phyloP scores from a whole-genome alignment of 192 early-diverging fungal genomes.

The Mortierella alpina region DNA sequence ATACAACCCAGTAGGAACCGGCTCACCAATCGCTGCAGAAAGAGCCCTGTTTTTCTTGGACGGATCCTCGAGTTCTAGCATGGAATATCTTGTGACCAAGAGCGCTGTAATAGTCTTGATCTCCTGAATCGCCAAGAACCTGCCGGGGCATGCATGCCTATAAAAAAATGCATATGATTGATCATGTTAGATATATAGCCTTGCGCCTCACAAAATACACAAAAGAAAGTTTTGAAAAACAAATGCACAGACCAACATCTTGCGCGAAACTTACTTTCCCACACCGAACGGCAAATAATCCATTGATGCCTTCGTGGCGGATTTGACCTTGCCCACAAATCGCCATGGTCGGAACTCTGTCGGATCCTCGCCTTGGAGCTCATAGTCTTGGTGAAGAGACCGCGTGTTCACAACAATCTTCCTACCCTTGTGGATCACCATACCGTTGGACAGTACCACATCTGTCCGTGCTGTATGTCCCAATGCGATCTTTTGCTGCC shows the following conservation, averaged over 20 bases:
- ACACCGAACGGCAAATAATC: constrained; percentile 51
- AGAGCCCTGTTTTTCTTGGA: constrained; percentile 6
- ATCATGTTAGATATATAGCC: too few relatives aligned
- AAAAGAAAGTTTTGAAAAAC: neutral
- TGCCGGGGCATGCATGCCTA: constrained; percentile 49
- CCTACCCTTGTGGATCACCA: constrained; percentile 24
- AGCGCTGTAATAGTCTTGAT: constrained; percentile 14
- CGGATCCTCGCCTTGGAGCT: constrained; percentile 13
- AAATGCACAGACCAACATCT: neutral
- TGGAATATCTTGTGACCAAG: constrained; percentile 17
- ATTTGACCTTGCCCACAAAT: constrained; percentile 30
- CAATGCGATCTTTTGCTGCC: constrained; percentile 9
- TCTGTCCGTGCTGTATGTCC: constrained; percentile 17
- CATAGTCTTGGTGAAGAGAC: constrained; percentile 1
- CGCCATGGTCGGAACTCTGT: constrained; percentile 45
- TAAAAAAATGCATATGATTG: neutral
- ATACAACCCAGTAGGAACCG: constrained; percentile 1
- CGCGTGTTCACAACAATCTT: constrained; percentile 28
- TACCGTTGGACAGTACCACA: constrained; percentile 31
- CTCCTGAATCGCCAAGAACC: constrained; percentile 28
- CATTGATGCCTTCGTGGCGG: constrained; percentile 31
- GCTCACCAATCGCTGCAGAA: constrained; percentile 5
- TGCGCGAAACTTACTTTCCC: constrained; percentile 25
- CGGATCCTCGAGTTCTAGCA: constrained; percentile 15
- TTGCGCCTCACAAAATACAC: neutral